Evolutionary conservation across 1,284 basidiomycete genomes (phyloP).

Genomic region (Ceratobasidium theobromae): DNA sequence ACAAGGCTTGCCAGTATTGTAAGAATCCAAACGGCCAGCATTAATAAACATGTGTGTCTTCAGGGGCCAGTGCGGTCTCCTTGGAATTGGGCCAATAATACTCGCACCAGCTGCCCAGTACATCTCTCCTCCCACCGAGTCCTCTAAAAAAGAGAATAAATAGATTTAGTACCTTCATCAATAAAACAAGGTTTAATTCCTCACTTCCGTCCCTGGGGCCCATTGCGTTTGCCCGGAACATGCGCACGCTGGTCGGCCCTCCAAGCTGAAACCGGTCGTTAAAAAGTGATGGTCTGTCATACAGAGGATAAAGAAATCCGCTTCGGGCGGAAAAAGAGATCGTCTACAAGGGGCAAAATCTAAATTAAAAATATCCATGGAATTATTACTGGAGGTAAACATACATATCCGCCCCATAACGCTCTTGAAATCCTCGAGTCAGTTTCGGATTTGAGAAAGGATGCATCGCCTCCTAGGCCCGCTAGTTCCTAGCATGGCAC

Average conservation of each 20-base stretch:
- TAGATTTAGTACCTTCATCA: no score
- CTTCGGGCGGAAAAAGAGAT: constrained; percentile 63
- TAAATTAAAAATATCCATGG: background rate
- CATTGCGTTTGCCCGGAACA: constrained; percentile 82
- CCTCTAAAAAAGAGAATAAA: constrained; percentile 41
- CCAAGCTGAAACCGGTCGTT: constrained; percentile 92
- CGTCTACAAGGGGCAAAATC: constrained; percentile 48
- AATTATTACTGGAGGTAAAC: constrained; percentile 8
- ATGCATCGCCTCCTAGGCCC: constrained; percentile 70
- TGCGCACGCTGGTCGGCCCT: constrained; percentile 86
- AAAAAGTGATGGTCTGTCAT: constrained; percentile 53
- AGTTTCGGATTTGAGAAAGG: constrained; percentile 71
- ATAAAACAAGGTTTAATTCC: constrained; percentile 39
- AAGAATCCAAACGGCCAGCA: constrained; percentile 74
- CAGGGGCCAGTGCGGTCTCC: constrained; percentile 82
- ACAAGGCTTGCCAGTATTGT: constrained; percentile 56
- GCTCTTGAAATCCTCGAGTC: constrained; percentile 67
- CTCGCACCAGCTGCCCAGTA: constrained; percentile 85
- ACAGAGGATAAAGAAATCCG: constrained; percentile 62
- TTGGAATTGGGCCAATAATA: constrained; percentile 77
- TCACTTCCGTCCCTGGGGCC: constrained; percentile 79
- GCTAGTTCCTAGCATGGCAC: constrained; percentile 70
- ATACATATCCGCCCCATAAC: constrained; percentile 59
- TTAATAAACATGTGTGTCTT: constrained; percentile 87
- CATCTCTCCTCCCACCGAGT: constrained; percentile 88